These are phyloP conservation scores for Thalassiosira profunda DNA, from an alignment of 108 stramenopile species.

Conservation along the genomic window DNA sequence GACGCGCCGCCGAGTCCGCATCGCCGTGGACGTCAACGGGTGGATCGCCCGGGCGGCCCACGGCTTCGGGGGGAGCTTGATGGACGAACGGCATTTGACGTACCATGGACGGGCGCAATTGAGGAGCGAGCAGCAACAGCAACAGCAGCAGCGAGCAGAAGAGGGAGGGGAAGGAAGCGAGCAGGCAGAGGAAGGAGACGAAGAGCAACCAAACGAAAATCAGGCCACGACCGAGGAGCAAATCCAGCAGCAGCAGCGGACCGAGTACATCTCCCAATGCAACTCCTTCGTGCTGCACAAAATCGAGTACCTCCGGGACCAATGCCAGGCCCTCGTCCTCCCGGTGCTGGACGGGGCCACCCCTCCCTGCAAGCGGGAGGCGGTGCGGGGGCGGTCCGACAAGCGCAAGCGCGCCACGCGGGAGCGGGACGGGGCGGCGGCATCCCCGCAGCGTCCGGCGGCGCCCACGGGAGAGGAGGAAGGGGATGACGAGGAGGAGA, in stretches of 20 bases:
- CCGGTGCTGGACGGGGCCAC: conserved; percentile 83
- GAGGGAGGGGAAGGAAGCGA: not conserved
- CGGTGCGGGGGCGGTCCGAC: conserved; percentile 24
- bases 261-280: conserved; percentile 53
- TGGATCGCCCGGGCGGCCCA: conserved; percentile 75
- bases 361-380: conserved; percentile 68
- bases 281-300: conserved; percentile 48
- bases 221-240: conserved; percentile 5
- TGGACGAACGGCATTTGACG: conserved; percentile 78
- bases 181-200: not conserved
- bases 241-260: conserved; percentile 12
- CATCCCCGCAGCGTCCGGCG: not conserved
- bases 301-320: conserved; percentile 50
- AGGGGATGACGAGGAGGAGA: conserved; percentile 16
- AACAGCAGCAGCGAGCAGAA: not conserved
- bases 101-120: conserved; percentile 73
- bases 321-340: conserved; percentile 54
- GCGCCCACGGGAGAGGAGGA: conserved; percentile 10
- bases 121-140: conserved; percentile 8
- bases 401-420: conserved; percentile 17
- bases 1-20: conserved; percentile 52
- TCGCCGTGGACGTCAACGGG: conserved; percentile 71
- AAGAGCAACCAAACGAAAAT: not conserved
- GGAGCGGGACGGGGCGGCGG: conserved; percentile 12
- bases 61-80: conserved; percentile 57